A percentile compares a stretch with the other conserved stretches of the same genome.
phyloP scores from a whole-genome alignment of 2,329 filamentous ascomycete genomes.

The Alternaria brassicicola region DNA sequence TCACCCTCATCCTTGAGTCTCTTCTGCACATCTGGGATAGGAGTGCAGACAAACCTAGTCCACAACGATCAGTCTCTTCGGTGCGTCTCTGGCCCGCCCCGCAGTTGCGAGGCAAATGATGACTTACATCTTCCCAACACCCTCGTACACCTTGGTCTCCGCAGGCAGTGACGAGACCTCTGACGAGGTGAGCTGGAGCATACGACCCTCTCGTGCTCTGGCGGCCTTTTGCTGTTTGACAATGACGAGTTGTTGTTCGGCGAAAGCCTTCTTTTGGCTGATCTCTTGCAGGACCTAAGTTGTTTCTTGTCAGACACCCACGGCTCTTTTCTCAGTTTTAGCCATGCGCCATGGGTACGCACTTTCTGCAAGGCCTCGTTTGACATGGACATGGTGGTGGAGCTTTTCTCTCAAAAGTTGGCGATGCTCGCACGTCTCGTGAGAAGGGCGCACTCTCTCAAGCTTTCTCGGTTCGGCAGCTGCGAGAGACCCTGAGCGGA shows the following conservation, averaged over 20 bases:
- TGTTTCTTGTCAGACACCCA: slow-evolving; percentile 7
- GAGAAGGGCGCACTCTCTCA: slow-evolving; percentile 18
- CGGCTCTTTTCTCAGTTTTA: background rate
- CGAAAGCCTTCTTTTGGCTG: slow-evolving; percentile 82
- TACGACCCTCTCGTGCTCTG: slow-evolving; percentile 87
- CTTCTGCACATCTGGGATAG: slow-evolving; percentile 73
- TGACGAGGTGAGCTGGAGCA: slow-evolving; percentile 83
- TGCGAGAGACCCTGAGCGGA: slow-evolving; percentile 13
- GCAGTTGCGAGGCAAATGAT: background rate
- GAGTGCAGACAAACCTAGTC: slow-evolving; percentile 84
- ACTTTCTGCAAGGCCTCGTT: slow-evolving; percentile 96
- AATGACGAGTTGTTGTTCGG: slow-evolving; percentile 89
- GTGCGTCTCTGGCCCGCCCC: background rate
- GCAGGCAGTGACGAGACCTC: slow-evolving; percentile 79
- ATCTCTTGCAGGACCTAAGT: slow-evolving; percentile 87
- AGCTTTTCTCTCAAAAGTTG: slow-evolving; percentile 2
- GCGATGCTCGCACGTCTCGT: slow-evolving; percentile 3
- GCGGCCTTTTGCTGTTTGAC: slow-evolving; percentile 82
- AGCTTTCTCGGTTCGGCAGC: slow-evolving; percentile 29
- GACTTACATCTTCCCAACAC: slow-evolving; percentile 89
- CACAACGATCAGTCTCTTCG: background rate
- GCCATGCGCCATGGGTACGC: background rate
- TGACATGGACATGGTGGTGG: slow-evolving; percentile 79
- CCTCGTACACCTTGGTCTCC: slow-evolving; percentile 86
- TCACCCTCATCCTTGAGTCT: slow-evolving; percentile 77